Base-by-base conservation (phyloP, 257 asterid genomes). In the Hygrophila difformis region DNA sequence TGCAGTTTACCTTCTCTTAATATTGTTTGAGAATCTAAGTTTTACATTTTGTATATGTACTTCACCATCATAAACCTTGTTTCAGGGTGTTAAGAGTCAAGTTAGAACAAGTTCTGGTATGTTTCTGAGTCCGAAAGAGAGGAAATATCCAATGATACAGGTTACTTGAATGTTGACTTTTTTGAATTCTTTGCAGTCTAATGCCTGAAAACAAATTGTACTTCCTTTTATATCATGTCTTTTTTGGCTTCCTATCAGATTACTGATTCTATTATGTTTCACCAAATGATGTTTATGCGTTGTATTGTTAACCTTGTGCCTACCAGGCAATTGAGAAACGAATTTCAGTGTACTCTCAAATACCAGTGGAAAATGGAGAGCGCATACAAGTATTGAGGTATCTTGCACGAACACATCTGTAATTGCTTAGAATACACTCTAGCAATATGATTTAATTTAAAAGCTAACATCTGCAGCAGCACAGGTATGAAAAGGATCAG, bases 101-200 rank as follows among this genome's bases (percentile, higher is more conserved):
- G 89, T 76, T 19, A 81, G 89, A 69, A 81, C 93, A 57, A 84
- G 93, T 66, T 84, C 93, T 53, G 89, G 95, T 51, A 81, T 81
- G 93, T 84, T 84, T 69, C 62, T 84, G 54, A 84, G 51, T 60
- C 51, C 53, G 36, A 73, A 54, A 65, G 93, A 84, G 71, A 76
- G 81, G 56, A 63, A 58, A 54, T 78, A 73, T 55, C 91, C 89
- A 6, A 73, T 69, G 72, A 72, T 84, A 57, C 68, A 84, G 95
- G 95, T 84, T 59, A 29, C 20, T 22, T 15, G 26, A 54, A 8
- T 26, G 13, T 8, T 49, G n/a, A 7, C 16, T 38, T 14, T 44
- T 7, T 17, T 11, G 9, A 39, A 18, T 44, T 50, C 17, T 55
- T 8, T 38, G n/a, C n/a, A n/a, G n/a, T n/a, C n/a, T n/a, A n/a